These are phyloP conservation scores for Venturia oleaginea DNA, from an alignment of 2,329 filamentous ascomycete species.

Conservation along the genomic window DNA sequence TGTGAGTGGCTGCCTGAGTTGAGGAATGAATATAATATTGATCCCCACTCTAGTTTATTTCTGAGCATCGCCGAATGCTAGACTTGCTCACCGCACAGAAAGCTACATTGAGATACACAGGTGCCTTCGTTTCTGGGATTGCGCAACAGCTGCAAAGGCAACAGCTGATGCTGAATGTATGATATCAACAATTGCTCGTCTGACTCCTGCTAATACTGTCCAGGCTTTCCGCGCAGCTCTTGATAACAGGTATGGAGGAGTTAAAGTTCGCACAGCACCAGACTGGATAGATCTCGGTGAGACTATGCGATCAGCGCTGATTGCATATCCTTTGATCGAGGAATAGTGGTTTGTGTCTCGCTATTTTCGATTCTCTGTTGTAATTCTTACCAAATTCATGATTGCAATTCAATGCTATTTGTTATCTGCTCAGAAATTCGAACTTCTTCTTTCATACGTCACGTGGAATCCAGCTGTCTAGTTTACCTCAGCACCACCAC, in stretches of 20 bases:
- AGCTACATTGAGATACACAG: slow-evolving; percentile 5
- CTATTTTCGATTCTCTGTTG: not conserved
- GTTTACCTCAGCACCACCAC: not conserved
- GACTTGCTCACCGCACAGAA: slow-evolving; percentile 8
- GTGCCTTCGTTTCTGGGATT: not conserved
- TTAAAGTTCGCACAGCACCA: not conserved
- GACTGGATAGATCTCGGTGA: slow-evolving; percentile 11
- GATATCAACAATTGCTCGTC: not conserved
- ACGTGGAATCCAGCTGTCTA: not conserved
- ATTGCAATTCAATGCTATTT: not conserved
- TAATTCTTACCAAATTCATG: not conserved
- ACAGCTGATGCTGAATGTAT: slow-evolving; percentile 6
- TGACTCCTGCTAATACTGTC: not conserved
- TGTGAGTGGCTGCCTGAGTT: not conserved
- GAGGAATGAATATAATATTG: not conserved
- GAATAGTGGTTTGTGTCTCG: not conserved
- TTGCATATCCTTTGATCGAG: slow-evolving; percentile 8
- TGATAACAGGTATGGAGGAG: slow-evolving; percentile 1
- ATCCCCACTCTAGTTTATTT: slow-evolving; percentile 7
- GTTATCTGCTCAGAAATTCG: not conserved
- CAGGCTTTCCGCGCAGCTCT: slow-evolving; percentile 9
- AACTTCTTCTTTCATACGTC: not conserved
- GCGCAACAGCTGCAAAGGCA: slow-evolving; percentile 1
- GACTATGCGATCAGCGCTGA: slow-evolving; percentile 14
- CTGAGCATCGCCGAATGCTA: slow-evolving; percentile 10